Evolutionary conservation across 169 alveolate species (phyloP), one percentile per base, ranked within the genome.

Genomic region (Cryptosporidium meleagridis): DNA sequence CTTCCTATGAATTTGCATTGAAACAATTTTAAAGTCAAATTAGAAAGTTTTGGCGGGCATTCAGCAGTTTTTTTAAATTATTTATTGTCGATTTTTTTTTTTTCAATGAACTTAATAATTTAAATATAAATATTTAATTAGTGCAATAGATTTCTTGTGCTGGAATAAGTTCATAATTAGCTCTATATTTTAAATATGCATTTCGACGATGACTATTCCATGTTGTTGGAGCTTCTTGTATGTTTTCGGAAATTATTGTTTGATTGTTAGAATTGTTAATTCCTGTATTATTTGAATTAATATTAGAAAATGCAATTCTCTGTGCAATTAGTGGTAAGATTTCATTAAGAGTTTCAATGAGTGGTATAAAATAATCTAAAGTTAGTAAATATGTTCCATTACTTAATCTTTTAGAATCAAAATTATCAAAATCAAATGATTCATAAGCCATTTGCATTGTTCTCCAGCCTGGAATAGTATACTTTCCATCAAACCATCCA

Each of bases 391-490:
- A 80, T 41, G 89, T 62, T 59, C 89, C 89, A 65, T 80, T 80
- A 23, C 29, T 80, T 59, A 80, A 31, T 62, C 35, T 80, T 26
- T 59, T 29, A 18, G 80, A 33, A 41, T 80, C 80, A 12, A 80
- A 80, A 9, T 18, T 18, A 37, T 80, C 89, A 80, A 80, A 80
- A 65, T 80, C 89, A 44, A 65, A 62, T n/a, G 89, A 59, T 62
- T 80, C 89, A 39, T 80, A 80, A 14, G 75, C 58, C 75, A 65
- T 80, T 65, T 80, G 80, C 75, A 80, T 65, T 21, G 75, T 80
- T 65, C 45, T 59, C 89, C 89, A 80, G n/a, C 89, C 89, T 44
- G 89, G 89, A n/a, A 80, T 80, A 18, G 89, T 80, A 39, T 80
- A 80, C 26, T 80, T 80, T 0, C 89, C 89, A 21, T 80, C 89